Evolutionary conservation across 495 filamentous ascomycete genomes (phyloP), one percentile per base, ranked within the genome.

Genomic region (Xylaria nigripes): DNA sequence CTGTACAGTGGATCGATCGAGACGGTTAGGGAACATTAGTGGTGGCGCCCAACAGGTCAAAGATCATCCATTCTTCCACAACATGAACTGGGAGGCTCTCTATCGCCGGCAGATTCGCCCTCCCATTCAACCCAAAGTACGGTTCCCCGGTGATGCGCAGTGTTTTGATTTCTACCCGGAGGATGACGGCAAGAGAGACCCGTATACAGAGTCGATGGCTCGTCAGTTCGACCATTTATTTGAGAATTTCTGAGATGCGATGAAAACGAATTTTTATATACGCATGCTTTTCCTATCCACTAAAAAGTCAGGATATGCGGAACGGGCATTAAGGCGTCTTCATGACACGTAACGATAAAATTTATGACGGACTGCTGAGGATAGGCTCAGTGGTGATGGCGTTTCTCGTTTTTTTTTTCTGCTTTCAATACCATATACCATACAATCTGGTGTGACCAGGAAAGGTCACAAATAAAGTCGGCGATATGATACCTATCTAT

Each of bases 111-210:
- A 80, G 41, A 70, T 83, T 51, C 77, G 85, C 51, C 90, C 90
- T 0, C 92, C 92, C 16, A 95, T 97, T 59, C 80, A 95, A 45
- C 92, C 92, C 7, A 81, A 85, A 63, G 73, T 97, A 29, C 76
- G 84, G 24, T 86, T 85, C 56, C 79, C 86, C 3, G 90, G 88
- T 13, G 92, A 97, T 65, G 84, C 89, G 4, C 81, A 86, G 50
- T 95, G 93, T 67, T 97, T 96, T 57, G 92, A 96, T 56, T 77
- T 89, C 45, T 97, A 96, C 60, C 87, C 68, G 24, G 79, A 77
- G 62, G 73, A 84, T 63, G 72, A 79, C 61, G 69, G 64, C 57
- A 68, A 70, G 54, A 67, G 63, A 23, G 76, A 83, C 30, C 65
- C 73, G 60, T 95, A 95, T 65, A 86, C 85, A 5, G 77, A 83